Conservation (phyloP, 306 rosid genomes). For the Cicer yamashitae region DNA sequence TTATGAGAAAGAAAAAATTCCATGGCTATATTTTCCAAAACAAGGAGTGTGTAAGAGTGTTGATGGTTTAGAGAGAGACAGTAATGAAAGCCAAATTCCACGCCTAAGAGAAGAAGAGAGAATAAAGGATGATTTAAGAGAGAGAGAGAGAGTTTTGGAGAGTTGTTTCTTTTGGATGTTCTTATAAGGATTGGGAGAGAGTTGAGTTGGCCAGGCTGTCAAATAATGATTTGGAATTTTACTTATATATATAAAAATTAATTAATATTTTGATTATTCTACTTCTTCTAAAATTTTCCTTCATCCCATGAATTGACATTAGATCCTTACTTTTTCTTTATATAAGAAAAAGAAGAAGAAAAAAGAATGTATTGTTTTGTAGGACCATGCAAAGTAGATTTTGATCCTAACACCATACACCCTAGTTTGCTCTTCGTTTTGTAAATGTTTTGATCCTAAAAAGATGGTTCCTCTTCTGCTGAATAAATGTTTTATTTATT, state of each 20-base stretch:
- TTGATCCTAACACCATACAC: slow-evolving; percentile 54
- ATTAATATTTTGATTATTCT: slow-evolving; percentile 39
- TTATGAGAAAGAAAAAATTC: too few relatives aligned
- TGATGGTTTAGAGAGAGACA: slow-evolving; percentile 59
- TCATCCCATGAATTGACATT: slow-evolving; percentile 67
- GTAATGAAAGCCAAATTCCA: slow-evolving; percentile 86
- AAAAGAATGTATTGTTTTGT: slow-evolving; percentile 49
- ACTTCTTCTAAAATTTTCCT: slow-evolving; percentile 40
- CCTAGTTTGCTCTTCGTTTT: slow-evolving; percentile 45
- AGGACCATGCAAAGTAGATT: slow-evolving; percentile 60
- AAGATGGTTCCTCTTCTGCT: slow-evolving; percentile 37
- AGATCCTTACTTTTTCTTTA: slow-evolving; percentile 74
- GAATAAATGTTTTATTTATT: not conserved
- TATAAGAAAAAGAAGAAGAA: slow-evolving; percentile 47
- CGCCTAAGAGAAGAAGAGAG: slow-evolving; percentile 63
- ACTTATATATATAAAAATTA: slow-evolving; percentile 29
- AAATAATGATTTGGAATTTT: slow-evolving; percentile 55
- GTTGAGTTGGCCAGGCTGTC: slow-evolving; percentile 48
- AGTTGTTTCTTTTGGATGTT: slow-evolving; percentile 51
- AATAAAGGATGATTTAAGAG: slow-evolving; percentile 64
- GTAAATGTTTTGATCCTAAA: slow-evolving; percentile 35
- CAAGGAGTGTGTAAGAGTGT: slow-evolving; percentile 39
- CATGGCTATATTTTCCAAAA: too few relatives aligned
- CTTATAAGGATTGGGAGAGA: slow-evolving; percentile 56
- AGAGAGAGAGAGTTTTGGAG: slow-evolving; percentile 51